These are phyloP conservation scores for Boletus huronensis DNA, from an alignment of 768 basidiomycete species.

Conservation along the genomic window DNA sequence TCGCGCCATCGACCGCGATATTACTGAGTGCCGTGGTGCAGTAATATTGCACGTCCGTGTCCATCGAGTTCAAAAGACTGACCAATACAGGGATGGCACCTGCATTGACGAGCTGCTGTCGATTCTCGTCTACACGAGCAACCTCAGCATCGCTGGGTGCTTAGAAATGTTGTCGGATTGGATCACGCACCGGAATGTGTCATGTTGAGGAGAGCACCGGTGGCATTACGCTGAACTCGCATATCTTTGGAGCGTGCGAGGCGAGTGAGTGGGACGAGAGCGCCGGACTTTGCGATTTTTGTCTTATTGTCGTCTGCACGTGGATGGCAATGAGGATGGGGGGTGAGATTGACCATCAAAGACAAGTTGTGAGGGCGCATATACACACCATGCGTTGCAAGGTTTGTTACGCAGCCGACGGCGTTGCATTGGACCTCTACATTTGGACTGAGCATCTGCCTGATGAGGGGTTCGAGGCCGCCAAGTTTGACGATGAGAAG, in stretches of 20 bases:
- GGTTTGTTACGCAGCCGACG: constrained; percentile 97
- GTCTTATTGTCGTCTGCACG: constrained; percentile 95
- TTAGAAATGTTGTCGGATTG: not conserved
- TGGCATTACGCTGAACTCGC: constrained; percentile 98
- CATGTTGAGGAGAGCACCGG: constrained; percentile 97
- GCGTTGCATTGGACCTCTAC: constrained; percentile 99
- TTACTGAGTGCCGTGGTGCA: constrained; percentile 98
- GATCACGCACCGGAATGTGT: constrained; percentile 83
- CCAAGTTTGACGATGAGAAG: constrained; percentile 97
- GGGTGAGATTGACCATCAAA: constrained; percentile 2
- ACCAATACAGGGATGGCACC: constrained; percentile 98
- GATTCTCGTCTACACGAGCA: constrained; percentile 79
- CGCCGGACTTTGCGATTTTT: constrained; percentile 98
- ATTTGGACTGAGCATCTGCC: constrained; percentile 98
- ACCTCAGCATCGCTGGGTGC: constrained; percentile 4
- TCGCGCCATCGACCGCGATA: constrained; percentile 94
- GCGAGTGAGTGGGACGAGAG: constrained; percentile 94
- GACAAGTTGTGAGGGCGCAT: not conserved
- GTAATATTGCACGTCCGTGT: constrained; percentile 99
- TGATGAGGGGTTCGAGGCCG: constrained; percentile 94
- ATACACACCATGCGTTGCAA: constrained; percentile 90
- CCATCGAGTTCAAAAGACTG: constrained; percentile 87
- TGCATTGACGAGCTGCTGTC: constrained; percentile 96
- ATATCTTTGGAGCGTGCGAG: constrained; percentile 98
- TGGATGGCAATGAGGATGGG: constrained; percentile 7